Evolutionary conservation across 2,329 filamentous ascomycete species (phyloP).

Genomic region (Dactylonectria estremocensis): DNA sequence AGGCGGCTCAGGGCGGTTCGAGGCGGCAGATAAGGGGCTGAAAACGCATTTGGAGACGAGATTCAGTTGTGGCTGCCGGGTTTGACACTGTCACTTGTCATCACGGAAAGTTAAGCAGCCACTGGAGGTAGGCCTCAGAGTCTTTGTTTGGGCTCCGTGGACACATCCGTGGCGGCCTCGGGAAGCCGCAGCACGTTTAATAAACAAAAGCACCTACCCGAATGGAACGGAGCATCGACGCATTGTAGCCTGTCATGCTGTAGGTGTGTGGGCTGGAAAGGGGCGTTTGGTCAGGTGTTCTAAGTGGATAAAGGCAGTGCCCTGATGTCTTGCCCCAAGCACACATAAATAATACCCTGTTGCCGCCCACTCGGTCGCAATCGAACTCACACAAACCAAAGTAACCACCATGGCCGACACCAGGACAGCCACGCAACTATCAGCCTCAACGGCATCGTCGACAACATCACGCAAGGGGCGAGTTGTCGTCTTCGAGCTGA

Average conservation of each 20-base stretch:
- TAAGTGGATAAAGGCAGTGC: no score
- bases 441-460: neutral
- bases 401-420: neutral
- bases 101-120: neutral
- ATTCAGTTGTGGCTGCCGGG: neutral
- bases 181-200: neutral
- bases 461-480: neutral
- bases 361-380: neutral
- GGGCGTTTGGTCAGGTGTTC: neutral
- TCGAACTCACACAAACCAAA: neutral
- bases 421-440: neutral
- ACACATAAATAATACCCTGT: neutral
- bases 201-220: neutral
- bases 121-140: neutral
- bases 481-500: neutral
- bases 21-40: neutral
- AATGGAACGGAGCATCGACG: neutral
- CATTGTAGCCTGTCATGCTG: neutral
- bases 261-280: neutral
- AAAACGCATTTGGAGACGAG: neutral
- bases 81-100: neutral
- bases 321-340: no score
- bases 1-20: neutral
- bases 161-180: neutral
- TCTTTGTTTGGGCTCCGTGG: neutral